These are phyloP conservation scores for Nakazawaea holstii DNA, from an alignment of 805 yeast species.

Conservation along the genomic window DNA sequence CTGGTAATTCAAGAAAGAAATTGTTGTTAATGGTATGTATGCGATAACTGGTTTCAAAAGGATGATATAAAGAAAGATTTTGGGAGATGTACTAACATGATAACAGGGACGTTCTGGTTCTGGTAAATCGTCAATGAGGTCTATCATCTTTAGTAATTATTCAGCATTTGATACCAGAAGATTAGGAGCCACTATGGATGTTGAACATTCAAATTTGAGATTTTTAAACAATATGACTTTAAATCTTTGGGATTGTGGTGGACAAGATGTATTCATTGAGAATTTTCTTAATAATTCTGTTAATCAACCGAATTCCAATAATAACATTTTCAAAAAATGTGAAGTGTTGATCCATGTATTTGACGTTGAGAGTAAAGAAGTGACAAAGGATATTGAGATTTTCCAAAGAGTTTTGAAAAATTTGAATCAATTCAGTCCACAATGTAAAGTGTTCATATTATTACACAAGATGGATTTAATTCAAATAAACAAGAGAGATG, in stretches of 20 bases:
- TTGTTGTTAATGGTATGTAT: constrained; percentile 15
- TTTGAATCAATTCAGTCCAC: constrained; percentile 78
- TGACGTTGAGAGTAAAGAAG: constrained; percentile 90
- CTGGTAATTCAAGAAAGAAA: constrained; percentile 13
- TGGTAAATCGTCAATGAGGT: constrained; percentile 96
- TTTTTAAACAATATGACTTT: constrained; percentile 93
- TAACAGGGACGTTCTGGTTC: constrained; percentile 90
- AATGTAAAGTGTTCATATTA: constrained; percentile 85
- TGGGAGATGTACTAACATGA: neutral
- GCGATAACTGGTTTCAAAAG: too few relatives aligned
- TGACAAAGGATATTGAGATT: constrained; percentile 88
- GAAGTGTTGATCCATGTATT: constrained; percentile 95
- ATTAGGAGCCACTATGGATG: constrained; percentile 95
- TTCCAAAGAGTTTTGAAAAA: constrained; percentile 80
- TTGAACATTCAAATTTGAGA: constrained; percentile 93
- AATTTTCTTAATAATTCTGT: constrained; percentile 47
- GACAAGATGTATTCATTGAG: constrained; percentile 95
- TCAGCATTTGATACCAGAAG: constrained; percentile 95
- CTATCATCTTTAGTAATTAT: constrained; percentile 91
- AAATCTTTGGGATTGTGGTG: constrained; percentile 98
- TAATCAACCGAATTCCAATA: constrained; percentile 62
- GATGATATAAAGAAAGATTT: too few relatives aligned
- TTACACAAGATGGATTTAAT: constrained; percentile 96
- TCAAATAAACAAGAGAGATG: constrained; percentile 78
- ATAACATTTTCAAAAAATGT: constrained; percentile 90